A percentile compares a stretch with the other conserved stretches of the same genome.
Conservation (phyloP, 768 basidiomycete genomes). For the Boletus edulis region DNA sequence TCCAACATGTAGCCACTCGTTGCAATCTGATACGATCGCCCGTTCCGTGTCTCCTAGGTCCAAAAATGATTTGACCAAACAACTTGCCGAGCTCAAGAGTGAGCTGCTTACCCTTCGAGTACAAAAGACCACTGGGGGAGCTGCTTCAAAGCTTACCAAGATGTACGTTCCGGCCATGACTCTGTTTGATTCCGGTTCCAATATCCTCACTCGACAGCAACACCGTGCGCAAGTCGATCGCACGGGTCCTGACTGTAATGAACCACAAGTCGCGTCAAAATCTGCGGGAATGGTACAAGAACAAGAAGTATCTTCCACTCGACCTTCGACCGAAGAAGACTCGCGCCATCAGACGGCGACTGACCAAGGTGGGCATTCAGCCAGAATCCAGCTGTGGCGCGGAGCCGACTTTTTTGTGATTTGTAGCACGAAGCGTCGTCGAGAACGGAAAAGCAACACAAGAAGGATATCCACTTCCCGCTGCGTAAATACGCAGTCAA, state of each 20-base stretch:
- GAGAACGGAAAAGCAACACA: conserved; percentile 90
- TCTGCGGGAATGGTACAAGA: conserved; percentile 97
- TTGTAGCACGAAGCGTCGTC: conserved; percentile 74
- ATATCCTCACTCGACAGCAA: conserved; percentile 50
- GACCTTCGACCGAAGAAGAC: conserved; percentile 99
- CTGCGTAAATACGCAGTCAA: conserved; percentile 93
- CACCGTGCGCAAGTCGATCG: conserved; percentile 97
- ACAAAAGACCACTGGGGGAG: conserved; percentile 96
- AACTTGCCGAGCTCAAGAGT: conserved; percentile 89
- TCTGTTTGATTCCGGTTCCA: background rate
- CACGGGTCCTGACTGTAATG: conserved; percentile 96
- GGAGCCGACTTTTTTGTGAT: conserved; percentile 7
- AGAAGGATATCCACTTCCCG: conserved; percentile 95
- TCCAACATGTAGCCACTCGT: background rate
- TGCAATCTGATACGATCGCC: conserved; percentile 8
- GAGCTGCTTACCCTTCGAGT: conserved; percentile 94
- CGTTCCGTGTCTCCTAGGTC: conserved; percentile 50
- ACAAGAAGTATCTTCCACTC: conserved; percentile 93
- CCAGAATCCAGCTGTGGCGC: background rate
- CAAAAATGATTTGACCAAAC: conserved; percentile 95
- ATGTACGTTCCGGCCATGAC: conserved; percentile 61
- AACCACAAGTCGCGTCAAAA: conserved; percentile 98
- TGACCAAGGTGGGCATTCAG: conserved; percentile 69
- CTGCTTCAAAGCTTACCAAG: conserved; percentile 93
- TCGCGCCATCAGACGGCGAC: conserved; percentile 92